phyloP scores from a whole-genome alignment of 2,329 filamentous ascomycete genomes.

The Colletotrichum eremochloae region DNA sequence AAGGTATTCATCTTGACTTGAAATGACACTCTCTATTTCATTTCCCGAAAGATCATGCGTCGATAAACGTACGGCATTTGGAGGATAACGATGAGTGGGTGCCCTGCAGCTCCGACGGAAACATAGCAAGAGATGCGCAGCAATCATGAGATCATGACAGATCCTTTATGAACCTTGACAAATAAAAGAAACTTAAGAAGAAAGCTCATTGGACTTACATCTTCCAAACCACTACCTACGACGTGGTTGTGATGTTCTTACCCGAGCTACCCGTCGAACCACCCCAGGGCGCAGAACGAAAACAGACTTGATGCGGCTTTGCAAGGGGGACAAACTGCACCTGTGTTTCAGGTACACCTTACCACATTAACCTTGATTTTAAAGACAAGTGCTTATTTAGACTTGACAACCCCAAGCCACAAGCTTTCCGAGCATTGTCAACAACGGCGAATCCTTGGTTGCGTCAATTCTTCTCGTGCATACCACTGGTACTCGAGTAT shows the following conservation, averaged over 20 bases:
- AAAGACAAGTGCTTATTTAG: slow-evolving; percentile 31
- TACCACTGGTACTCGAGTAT: too few species aligned
- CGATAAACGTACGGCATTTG: slow-evolving; percentile 14
- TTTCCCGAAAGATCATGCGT: slow-evolving; percentile 14
- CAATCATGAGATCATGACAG: slow-evolving; percentile 19
- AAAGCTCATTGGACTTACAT: not conserved
- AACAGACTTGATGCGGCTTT: slow-evolving; percentile 11
- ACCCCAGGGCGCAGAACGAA: not conserved
- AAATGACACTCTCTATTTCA: not conserved
- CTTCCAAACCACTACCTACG: not conserved
- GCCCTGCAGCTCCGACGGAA: not conserved
- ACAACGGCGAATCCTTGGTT: not conserved
- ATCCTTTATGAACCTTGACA: not conserved
- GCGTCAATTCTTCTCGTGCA: not conserved
- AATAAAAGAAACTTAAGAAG: not conserved
- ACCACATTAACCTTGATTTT: slow-evolving; percentile 35
- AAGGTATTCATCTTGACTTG: not conserved
- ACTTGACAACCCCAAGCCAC: slow-evolving; percentile 16
- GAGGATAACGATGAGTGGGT: not conserved
- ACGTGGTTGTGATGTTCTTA: not conserved
- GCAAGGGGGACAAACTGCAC: slow-evolving; percentile 13
- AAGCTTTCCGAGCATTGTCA: not conserved
- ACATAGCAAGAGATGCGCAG: slow-evolving; percentile 8
- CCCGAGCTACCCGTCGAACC: not conserved
- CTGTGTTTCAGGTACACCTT: slow-evolving; percentile 24